Evolutionary conservation across 2,329 filamentous ascomycete species (phyloP), one percentile per base, ranked within the genome.

Genomic region (Aspergillus japonicus): DNA sequence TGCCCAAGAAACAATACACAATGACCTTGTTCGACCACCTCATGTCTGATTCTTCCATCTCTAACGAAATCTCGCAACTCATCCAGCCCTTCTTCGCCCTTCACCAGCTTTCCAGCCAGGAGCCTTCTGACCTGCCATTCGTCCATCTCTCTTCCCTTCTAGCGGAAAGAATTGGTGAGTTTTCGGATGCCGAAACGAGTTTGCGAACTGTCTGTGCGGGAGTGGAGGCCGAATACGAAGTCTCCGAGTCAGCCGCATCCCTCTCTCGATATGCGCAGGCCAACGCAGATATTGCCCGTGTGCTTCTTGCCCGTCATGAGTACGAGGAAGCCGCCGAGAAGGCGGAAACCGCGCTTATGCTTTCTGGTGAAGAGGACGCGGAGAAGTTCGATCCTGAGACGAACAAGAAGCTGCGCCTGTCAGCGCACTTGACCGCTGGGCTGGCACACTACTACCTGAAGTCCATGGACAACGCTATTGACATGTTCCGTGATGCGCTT

Each of bases 61-160:
- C 83, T 72, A 74, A 82, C 82, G 68, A 86, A 78, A 63, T 89
- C 79, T 73, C 80, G 12, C 77, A 81, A 56, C 83, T 97, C 5
- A 87, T 97, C 23, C 91, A 94, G 64, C 93, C 95, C 0, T 83
- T 97, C 21, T 96, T 98, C 69, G 93, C 91, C 0, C 85, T 98
- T 0, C 87, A 89, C 56, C 95, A 99, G 73, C 81, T 97, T 2
- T 85, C 86, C 58, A 83, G 83, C 7, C 87, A 96, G 67, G 81
- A 83, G 21, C 89, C 91, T 0, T 82, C 85, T 48, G 89, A 95
- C 60, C 75, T 93, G 31, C 82, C 87, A 0, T 91, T 89, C 68
- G 83, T 87, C 7, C 95, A 98, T 69, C 84, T 99, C 5, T 85
- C 87, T 1, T 88, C 91, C 0, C 80, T 98, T 2, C 89, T 96